A percentile compares a stretch with the other conserved stretches of the same genome.
Conservation (phyloP, 257 asterid species). For the Catharanthus roseus region DNA sequence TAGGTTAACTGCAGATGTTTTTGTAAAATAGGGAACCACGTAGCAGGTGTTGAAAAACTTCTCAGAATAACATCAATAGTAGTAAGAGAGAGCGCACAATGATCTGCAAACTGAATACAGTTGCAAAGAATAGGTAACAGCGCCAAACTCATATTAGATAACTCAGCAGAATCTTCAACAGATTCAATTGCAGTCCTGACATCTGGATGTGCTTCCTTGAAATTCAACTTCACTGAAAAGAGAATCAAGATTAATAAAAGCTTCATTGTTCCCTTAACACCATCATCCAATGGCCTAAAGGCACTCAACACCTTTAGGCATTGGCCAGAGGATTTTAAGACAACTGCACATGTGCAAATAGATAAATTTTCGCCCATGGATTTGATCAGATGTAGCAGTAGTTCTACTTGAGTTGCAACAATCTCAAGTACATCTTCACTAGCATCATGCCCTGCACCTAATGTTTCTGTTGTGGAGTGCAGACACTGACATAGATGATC, state of each 20-base stretch:
- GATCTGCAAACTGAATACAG: constrained; percentile 51
- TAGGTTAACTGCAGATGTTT: constrained; percentile 62
- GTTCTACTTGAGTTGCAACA: constrained; percentile 72
- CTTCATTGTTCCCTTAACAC: constrained; percentile 38
- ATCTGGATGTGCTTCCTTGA: constrained; percentile 26
- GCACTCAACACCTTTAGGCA: constrained; percentile 67
- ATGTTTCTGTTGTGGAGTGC: constrained; percentile 45
- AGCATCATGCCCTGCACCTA: constrained; percentile 42
- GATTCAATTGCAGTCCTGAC: constrained; percentile 23
- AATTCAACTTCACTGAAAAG: constrained; percentile 39
- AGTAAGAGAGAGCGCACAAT: constrained; percentile 56
- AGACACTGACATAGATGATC: constrained; percentile 56
- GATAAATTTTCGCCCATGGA: constrained; percentile 32
- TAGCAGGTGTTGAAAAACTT: constrained; percentile 52
- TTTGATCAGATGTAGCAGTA: constrained; percentile 57
- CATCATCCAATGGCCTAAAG: constrained; percentile 33
- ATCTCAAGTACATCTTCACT: constrained; percentile 45
- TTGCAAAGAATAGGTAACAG: constrained; percentile 74
- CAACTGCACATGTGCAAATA: constrained; percentile 30
- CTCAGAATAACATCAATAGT: constrained; percentile 57
- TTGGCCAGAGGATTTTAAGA: constrained; percentile 61
- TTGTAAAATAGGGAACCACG: constrained; percentile 77
- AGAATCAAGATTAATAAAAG: constrained; percentile 62
- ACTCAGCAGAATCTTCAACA: constrained; percentile 47
- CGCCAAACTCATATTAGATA: constrained; percentile 52